Percentiles rank a stretch among this genome's conserved stretches.
phyloP scores from a whole-genome alignment of 257 asterid genomes.

The Solanum pinnatisectum region DNA sequence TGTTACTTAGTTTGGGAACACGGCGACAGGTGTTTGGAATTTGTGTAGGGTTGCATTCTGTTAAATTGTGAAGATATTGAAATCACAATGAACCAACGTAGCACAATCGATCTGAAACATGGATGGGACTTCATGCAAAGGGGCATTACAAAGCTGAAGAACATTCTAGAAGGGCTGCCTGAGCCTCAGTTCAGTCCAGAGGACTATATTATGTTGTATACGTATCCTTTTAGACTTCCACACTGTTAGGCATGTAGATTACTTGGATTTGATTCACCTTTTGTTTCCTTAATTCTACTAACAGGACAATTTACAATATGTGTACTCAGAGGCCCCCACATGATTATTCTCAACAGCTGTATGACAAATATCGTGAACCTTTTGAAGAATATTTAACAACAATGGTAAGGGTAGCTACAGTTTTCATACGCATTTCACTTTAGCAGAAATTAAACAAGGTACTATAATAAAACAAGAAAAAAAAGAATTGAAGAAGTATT shows the following conservation, averaged over 20 bases:
- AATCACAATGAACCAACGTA: constrained; percentile 64
- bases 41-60: constrained; percentile 4
- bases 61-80: constrained; percentile 12
- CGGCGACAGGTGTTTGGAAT: constrained; percentile 11
- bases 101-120: constrained; percentile 69
- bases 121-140: constrained; percentile 94
- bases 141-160: constrained; percentile 78
- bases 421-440: neutral
- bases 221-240: constrained; percentile 37
- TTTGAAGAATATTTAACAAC: constrained; percentile 67
- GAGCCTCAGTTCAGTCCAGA: constrained; percentile 89
- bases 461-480: neutral
- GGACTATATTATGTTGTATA: constrained; percentile 89
- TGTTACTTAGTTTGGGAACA: neutral
- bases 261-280: constrained; percentile 1
- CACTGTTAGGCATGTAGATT: neutral
- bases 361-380: constrained; percentile 78
- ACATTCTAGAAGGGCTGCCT: constrained; percentile 76
- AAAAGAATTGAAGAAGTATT: neutral
- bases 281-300: constrained; percentile 15
- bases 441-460: neutral
- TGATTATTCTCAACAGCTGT: constrained; percentile 92
- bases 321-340: constrained; percentile 97
- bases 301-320: constrained; percentile 93
- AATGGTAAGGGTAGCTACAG: constrained; percentile 37